Conservation (phyloP, 202 grass and related monocot species). For the Schoenoplectus tabernaemontani region DNA sequence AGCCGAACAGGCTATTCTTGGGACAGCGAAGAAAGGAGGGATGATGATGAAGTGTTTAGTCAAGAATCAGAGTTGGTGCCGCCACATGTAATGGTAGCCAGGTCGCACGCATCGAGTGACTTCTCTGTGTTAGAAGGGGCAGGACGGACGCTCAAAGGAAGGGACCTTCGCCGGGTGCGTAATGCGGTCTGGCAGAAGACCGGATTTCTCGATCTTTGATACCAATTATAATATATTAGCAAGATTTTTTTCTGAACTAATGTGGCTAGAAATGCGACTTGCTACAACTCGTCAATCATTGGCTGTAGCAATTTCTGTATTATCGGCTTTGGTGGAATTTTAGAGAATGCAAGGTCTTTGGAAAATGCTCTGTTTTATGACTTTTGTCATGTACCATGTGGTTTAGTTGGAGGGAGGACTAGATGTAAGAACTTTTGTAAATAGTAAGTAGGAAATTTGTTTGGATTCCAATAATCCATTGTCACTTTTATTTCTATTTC, state of each 20-base stretch:
- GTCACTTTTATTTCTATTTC: neutral
- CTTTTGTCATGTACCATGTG: neutral
- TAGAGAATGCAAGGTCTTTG: neutral
- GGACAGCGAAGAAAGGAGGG: conserved; percentile 16
- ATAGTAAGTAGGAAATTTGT: conserved; percentile 3
- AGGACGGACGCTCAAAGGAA: conserved; percentile 65
- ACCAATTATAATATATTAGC: neutral
- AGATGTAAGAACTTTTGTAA: conserved; percentile 5
- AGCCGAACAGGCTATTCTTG: neutral
- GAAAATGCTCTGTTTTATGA: neutral
- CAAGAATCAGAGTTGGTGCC: conserved; percentile 47
- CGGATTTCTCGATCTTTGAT: conserved; percentile 83
- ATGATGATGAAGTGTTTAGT: conserved; percentile 14
- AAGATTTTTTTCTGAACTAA: neutral
- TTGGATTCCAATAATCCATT: neutral
- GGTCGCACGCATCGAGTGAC: conserved; percentile 32
- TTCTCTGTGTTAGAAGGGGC: conserved; percentile 63
- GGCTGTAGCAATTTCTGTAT: neutral
- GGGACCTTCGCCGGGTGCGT: conserved; percentile 72
- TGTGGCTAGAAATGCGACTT: neutral
- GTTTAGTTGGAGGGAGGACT: neutral
- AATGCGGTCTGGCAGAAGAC: conserved; percentile 80
- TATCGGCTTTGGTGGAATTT: neutral
- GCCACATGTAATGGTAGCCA: conserved; percentile 66
- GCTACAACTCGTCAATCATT: neutral